Conservation (phyloP, 2,329 filamentous ascomycete genomes). For the Stachybotrys chlorohalonatus region DNA sequence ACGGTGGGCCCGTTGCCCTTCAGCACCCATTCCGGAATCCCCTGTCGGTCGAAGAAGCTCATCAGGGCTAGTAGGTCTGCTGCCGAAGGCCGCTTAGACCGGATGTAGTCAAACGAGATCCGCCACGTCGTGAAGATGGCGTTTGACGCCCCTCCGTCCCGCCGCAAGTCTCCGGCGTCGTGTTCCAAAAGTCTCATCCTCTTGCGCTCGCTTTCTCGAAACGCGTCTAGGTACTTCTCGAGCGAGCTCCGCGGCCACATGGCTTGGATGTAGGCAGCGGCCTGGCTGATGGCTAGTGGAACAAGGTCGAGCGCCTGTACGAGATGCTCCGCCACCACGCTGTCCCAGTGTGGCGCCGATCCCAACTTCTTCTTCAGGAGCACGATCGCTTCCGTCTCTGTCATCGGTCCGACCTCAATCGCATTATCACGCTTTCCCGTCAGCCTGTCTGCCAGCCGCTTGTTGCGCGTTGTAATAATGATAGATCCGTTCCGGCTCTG, state of each 20-base stretch:
- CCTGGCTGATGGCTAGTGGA: constrained; percentile 19
- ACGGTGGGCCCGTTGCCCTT: not conserved
- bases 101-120: constrained; percentile 21
- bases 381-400: constrained; percentile 2
- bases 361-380: constrained; percentile 9
- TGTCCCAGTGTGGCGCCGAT: not conserved
- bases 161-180: constrained; percentile 12
- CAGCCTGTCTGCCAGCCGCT: constrained; percentile 6
- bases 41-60: constrained; percentile 4
- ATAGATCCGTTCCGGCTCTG: constrained; percentile 6
- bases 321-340: constrained; percentile 6
- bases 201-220: constrained; percentile 16
- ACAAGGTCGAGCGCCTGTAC: constrained; percentile 14
- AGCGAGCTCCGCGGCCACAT: constrained; percentile 12
- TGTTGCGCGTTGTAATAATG: constrained; percentile 9
- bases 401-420: constrained; percentile 6
- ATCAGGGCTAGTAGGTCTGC: constrained; percentile 2
- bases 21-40: not conserved
- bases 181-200: constrained; percentile 13
- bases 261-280: constrained; percentile 16
- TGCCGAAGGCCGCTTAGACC: constrained; percentile 1
- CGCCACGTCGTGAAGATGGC: constrained; percentile 13
- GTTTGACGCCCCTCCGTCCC: constrained; percentile 6
- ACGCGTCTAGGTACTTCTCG: constrained; percentile 17
- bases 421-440: constrained; percentile 4